Evolutionary conservation across 1,284 basidiomycete genomes (phyloP).

Genomic region (Microbotryomycetes sp.): DNA sequence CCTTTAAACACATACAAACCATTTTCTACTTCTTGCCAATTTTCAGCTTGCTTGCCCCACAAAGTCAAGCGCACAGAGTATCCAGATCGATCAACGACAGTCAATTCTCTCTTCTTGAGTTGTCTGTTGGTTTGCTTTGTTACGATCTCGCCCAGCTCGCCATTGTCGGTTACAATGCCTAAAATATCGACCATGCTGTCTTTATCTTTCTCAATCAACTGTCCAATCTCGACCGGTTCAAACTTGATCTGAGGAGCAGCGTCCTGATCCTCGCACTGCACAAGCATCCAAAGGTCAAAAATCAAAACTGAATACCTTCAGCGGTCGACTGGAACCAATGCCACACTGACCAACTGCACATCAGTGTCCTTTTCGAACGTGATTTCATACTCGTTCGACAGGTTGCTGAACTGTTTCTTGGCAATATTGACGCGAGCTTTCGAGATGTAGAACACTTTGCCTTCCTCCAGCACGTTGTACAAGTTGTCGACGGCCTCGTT

Average conservation of each 20-base stretch:
- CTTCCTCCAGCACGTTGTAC: slow-evolving; percentile 78
- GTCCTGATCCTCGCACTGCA: slow-evolving; percentile 61
- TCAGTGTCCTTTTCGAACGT: slow-evolving; percentile 76
- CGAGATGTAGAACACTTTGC: slow-evolving; percentile 87
- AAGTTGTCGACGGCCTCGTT: slow-evolving; percentile 79
- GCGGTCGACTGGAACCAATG: background rate
- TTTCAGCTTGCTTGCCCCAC: slow-evolving; percentile 94
- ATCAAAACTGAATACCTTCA: background rate
- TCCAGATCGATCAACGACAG: slow-evolving; percentile 75
- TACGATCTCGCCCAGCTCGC: slow-evolving; percentile 60
- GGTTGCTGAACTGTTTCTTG: slow-evolving; percentile 92
- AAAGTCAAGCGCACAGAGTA: slow-evolving; percentile 80
- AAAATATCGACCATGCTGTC: slow-evolving; percentile 74
- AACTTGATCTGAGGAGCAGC: slow-evolving; percentile 75
- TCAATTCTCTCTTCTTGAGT: slow-evolving; percentile 81
- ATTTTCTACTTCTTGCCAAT: slow-evolving; percentile 45
- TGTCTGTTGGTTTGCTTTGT: slow-evolving; percentile 67
- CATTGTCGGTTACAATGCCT: slow-evolving; percentile 73
- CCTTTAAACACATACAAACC: slow-evolving; percentile 84
- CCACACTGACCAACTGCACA: slow-evolving; percentile 57
- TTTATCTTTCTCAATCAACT: slow-evolving; percentile 60
- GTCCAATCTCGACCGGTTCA: slow-evolving; percentile 65
- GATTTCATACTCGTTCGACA: slow-evolving; percentile 92
- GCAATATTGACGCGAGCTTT: slow-evolving; percentile 88
- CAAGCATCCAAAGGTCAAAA: background rate